Base-by-base conservation (phyloP, 2,329 filamentous ascomycete species). In the Pseudogymnoascus verrucosus region DNA sequence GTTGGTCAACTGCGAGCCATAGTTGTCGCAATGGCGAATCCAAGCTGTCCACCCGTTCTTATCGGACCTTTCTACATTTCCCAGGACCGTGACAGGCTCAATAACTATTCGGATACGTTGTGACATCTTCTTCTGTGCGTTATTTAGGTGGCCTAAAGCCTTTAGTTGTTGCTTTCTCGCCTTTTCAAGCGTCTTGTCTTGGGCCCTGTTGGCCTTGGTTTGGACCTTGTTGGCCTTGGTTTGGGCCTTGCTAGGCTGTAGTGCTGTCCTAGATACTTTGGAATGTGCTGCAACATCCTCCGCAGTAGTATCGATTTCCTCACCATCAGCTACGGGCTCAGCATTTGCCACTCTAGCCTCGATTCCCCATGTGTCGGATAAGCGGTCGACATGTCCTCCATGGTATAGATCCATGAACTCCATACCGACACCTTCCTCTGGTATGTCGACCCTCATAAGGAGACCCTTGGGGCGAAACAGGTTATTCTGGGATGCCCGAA, bases 351-450 rank as follows among this genome's bases (percentile, higher is more conserved):
- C n/a, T 11, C 26, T 34, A 11, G 26, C 8, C 31, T 57, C 51
- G 51, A 28, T 12, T 61, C 36, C 47, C 47, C 23, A 16, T 14
- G 59, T 65, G 60, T 42, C 21, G 39, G 36, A 64, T 36, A 61
- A 60, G 37, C 36, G 62, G 51, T 64, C 44, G 14, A 62, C 62
- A 6, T 36, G 44, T 34, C 61, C 57, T 14, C 57, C n/a, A 42
- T 68, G 62, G 34, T 67, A 67, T 10, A 70, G 42, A 39, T 70
- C 69, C 67, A 70, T 69, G 36, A 63, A 66, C 14, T 68, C 64
- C 7, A 69, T 62, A 1, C 68, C 66, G 37, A 62, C 64, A n/a
- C 66, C 54, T 40, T 70, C 67, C 0, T 65, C 66, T n/a, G 69
- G 68, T 65, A 69, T 68, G 31, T 70, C 69, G 3, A 69, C 26